Evolutionary conservation across 345 rosid genomes (phyloP), one percentile per base, ranked within the genome.

Genomic region (Erodium maritimum): DNA sequence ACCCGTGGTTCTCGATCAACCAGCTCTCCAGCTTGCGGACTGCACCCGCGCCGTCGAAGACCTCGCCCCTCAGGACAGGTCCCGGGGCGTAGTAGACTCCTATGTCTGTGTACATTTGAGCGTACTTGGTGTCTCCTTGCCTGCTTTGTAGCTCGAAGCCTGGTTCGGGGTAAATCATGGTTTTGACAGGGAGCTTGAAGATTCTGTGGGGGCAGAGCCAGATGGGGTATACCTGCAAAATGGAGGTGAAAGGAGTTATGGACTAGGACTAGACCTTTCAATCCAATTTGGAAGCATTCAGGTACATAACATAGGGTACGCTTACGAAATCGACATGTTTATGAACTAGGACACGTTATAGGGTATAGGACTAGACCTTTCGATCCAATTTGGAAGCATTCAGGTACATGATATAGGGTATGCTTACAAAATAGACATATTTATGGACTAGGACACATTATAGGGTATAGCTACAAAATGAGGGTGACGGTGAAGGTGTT

Each of bases 1-100:
- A 94, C 6, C 99, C 82, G 5, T 81, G 85, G 86, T 94, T 94
- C 67, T 90, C 95, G 0, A 87, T 86, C 83, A 94, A 70, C 97
- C 97, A 94, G 34, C 70, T 61, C 89, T 94, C 99, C 93, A 94
- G 50, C 57, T 22, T 72, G 55, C 96, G 89, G 33, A 90, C 99
- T 0, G 99, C 96, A 50, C 74, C 93, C 0, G 89, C 67, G 4
- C 99, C 99, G 19, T 94, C 97, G 60, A 71, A 94, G 60, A 66
- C 80, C 73, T 94, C 99, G 0, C 99, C 99, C 73, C 95, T 90
- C 56, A 94, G 69, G 23, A 94, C 93, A 0, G 95, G 86, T 5
- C 95, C 99, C 0, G 97, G 97, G n/a, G 96, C 67, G 64, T 94
- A 94, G 73, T 94, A 94, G 11, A 94, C 93, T 29, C 99, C 99